phyloP scores from a whole-genome alignment of 192 early-diverging fungal genomes.

The Neocallimastix lanati region DNA sequence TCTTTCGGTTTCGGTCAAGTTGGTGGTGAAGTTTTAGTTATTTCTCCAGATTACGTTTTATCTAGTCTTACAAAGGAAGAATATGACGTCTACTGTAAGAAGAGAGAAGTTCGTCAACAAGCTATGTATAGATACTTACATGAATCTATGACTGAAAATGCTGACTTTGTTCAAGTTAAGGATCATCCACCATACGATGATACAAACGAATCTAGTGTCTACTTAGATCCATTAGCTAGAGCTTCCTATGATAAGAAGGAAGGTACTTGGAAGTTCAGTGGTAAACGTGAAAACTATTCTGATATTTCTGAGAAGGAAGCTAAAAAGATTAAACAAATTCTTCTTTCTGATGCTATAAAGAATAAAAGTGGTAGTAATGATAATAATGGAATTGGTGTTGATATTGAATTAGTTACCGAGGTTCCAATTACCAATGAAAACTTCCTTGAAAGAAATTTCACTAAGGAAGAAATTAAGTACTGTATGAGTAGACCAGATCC shows the following conservation, averaged over 20 bases:
- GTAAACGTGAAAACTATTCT: conserved; percentile 1
- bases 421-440: conserved; percentile 64
- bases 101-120: conserved; percentile 51
- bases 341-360: conserved; percentile 4
- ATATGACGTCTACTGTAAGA: conserved; percentile 49
- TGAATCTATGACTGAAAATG: conserved; percentile 62
- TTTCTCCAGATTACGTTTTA: conserved; percentile 75
- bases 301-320: conserved; percentile 1
- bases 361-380: conserved; percentile 24
- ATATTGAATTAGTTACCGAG: conserved; percentile 70
- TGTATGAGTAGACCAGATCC: conserved; percentile 51
- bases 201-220: conserved; percentile 58
- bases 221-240: conserved; percentile 72
- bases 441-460: conserved; percentile 88
- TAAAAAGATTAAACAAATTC: background rate
- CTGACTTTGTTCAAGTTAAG: conserved; percentile 75
- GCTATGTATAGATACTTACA: conserved; percentile 78
- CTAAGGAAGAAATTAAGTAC: conserved; percentile 54
- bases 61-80: conserved; percentile 47
- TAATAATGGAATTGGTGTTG: conserved; percentile 54
- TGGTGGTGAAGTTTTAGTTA: conserved; percentile 67
- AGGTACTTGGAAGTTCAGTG: conserved; percentile 48
- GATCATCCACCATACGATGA: conserved; percentile 64
- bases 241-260: conserved; percentile 55
- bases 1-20: conserved; percentile 92